phyloP scores from a whole-genome alignment of 345 rosid genomes.

The Murraya koenigii region DNA sequence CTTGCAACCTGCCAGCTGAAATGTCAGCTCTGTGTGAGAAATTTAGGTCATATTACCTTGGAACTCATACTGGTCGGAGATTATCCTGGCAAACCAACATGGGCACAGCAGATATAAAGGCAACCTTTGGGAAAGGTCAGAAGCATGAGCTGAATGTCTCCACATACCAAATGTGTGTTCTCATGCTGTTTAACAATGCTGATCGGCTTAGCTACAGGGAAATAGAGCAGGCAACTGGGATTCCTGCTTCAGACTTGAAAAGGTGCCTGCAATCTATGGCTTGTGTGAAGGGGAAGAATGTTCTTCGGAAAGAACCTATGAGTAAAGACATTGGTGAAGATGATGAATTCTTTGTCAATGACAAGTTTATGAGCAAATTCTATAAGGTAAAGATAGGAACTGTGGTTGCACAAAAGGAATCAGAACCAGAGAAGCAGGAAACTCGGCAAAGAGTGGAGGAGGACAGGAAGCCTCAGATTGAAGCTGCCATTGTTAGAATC shows the following conservation, averaged over 20 bases:
- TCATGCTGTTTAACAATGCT: slow-evolving; percentile 78
- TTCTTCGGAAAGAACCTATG: slow-evolving; percentile 96
- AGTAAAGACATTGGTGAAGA: slow-evolving; percentile 92
- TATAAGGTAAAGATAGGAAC: slow-evolving; percentile 98
- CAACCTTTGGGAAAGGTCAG: slow-evolving; percentile 91
- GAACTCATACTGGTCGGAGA: slow-evolving; percentile 94
- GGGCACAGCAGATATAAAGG: slow-evolving; percentile 97
- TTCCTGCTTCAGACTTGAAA: slow-evolving; percentile 82
- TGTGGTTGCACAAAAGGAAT: slow-evolving; percentile 95
- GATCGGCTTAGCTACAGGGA: slow-evolving; percentile 87
- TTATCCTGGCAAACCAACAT: slow-evolving; percentile 99
- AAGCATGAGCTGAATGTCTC: slow-evolving; percentile 97
- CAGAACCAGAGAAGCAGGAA: slow-evolving; percentile 98
- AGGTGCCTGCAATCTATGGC: slow-evolving; percentile 95
- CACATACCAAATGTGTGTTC: slow-evolving; percentile 98
- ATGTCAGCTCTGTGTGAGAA: slow-evolving; percentile 86
- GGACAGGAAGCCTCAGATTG: slow-evolving; percentile 97
- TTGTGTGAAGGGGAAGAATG: slow-evolving; percentile 88
- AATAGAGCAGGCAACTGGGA: slow-evolving; percentile 90
- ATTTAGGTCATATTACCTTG: slow-evolving; percentile 91
- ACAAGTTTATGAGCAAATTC: slow-evolving; percentile 90
- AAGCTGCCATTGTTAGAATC: slow-evolving; percentile 96
- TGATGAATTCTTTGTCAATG: slow-evolving; percentile 79
- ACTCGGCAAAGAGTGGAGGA: slow-evolving; percentile 98
- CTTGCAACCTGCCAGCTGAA: slow-evolving; percentile 91